Evolutionary conservation across 2,329 filamentous ascomycete genomes (phyloP), one percentile per base, ranked within the genome.

Genomic region (Cladorrhinum sp.): DNA sequence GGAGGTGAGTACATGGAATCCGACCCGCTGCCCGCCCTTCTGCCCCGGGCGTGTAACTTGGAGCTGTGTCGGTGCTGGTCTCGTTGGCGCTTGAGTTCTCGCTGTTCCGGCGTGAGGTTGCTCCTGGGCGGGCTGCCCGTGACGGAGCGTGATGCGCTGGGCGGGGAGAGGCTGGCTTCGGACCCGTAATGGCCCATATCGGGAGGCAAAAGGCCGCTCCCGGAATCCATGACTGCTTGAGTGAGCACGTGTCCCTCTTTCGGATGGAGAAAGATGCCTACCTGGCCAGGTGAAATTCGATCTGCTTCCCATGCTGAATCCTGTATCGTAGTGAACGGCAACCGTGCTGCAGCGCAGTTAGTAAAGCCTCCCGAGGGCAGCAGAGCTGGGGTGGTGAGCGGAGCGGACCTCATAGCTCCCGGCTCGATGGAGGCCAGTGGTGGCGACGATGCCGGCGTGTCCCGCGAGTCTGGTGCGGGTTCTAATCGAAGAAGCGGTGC

Each of bases 61-160:
- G 81, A 81, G 65, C 85, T 82, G 66, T 85, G 78, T 60, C 86
- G 80, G 50, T 78, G 81, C 66, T 82, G 82, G 65, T 87, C 84
- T 63, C 80, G 79, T 67, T 87, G 84, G 61, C 84, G 79, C 74
- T 85, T 87, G 48, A 87, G 71, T 68, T 86, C 84, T 64, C 85
- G 80, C 71, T 87, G 84, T 69, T 87, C 84, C 6, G 82, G 75
- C 5, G 83, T 84, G 69, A 86, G 77, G 39, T 75, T 76, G 51
- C 74, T 74, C 64, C 80, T 79, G 5, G 84, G 82, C 24, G 85
- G 84, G 73, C 85, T 88, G 21, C 80, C 80, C 42, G 84, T 85
- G 53, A 80, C 73, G 21, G 83, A 85, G 72, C 80, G 76, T 24
- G 82, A 78, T 39, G 74, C 74, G 60, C 74, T 77, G 23, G 80